Conservation (phyloP, 257 asterid species). For the Solanum lycopersicoides region DNA sequence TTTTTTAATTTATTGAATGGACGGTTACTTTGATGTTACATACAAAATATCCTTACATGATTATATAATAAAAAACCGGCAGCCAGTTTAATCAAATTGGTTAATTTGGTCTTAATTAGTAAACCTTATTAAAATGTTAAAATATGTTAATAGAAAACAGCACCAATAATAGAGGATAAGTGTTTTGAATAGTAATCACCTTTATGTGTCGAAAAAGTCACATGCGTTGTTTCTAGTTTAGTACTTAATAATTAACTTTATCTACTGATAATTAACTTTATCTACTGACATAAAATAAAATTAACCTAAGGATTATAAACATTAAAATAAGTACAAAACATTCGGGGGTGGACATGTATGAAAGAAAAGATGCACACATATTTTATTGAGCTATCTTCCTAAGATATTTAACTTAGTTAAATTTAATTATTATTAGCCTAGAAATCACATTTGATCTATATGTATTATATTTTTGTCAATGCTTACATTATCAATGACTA, state of each 20-base stretch:
- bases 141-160: neutral
- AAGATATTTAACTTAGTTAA: too few species aligned
- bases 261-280: too few species aligned
- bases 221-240: neutral
- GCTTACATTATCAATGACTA: too few species aligned
- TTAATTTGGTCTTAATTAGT: neutral
- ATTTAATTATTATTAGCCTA: too few species aligned
- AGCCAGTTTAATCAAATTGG: neutral
- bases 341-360: too few species aligned
- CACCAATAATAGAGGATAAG: neutral
- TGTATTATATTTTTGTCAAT: too few species aligned
- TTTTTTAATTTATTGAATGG: neutral
- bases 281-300: neutral
- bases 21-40: neutral
- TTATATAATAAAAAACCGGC: neutral
- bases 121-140: neutral
- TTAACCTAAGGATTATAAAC: too few species aligned
- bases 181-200: neutral
- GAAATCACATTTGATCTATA: too few species aligned
- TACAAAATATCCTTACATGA: neutral
- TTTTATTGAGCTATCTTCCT: too few species aligned
- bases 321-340: too few species aligned
- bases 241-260: neutral
- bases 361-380: too few species aligned
- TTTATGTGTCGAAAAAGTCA: neutral